Percentiles rank a stretch among this genome's conserved stretches.
These are phyloP conservation scores for Leucoagaricus sp. DNA, from an alignment of 1,284 basidiomycete genomes.

Conservation along the genomic window DNA sequence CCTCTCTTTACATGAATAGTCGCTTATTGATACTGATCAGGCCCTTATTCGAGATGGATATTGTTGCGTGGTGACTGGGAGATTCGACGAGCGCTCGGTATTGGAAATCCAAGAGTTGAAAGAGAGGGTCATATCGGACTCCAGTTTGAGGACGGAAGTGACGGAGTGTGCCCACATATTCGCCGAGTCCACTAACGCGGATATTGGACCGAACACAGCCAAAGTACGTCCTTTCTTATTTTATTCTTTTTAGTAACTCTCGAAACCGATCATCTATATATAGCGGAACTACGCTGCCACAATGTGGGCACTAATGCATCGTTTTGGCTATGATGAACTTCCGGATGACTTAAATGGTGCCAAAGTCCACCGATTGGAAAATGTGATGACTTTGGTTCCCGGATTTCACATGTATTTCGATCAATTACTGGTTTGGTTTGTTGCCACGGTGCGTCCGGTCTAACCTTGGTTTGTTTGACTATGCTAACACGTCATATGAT, in stretches of 20 bases:
- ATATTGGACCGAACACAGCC: neutral
- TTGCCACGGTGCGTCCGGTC: slow-evolving; percentile 20
- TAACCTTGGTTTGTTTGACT: neutral
- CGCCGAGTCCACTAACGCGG: neutral
- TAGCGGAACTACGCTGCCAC: slow-evolving; percentile 6
- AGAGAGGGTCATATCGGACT: neutral
- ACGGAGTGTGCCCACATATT: neutral
- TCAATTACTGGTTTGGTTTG: slow-evolving; percentile 19
- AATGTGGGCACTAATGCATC: slow-evolving; percentile 22
- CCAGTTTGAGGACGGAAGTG: too few relatives aligned
- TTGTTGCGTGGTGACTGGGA: slow-evolving; percentile 23
- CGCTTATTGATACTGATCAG: slow-evolving; percentile 15
- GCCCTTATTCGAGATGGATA: slow-evolving; percentile 25
- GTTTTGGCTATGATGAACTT: slow-evolving; percentile 22
- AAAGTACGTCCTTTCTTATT: slow-evolving; percentile 1
- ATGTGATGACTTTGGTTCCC: slow-evolving; percentile 21
- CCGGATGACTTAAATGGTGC: slow-evolving; percentile 22
- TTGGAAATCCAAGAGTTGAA: slow-evolving; percentile 1
- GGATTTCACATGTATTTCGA: slow-evolving; percentile 17
- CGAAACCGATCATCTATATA: neutral
- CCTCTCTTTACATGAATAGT: slow-evolving; percentile 12
- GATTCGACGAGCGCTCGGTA: slow-evolving; percentile 17
- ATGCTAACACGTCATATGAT: neutral
- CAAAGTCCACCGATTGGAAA: slow-evolving; percentile 28
- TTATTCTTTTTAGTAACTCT: neutral